Evolutionary conservation across 2,329 filamentous ascomycete species (phyloP).

Genomic region (Scytalidium lignicola): DNA sequence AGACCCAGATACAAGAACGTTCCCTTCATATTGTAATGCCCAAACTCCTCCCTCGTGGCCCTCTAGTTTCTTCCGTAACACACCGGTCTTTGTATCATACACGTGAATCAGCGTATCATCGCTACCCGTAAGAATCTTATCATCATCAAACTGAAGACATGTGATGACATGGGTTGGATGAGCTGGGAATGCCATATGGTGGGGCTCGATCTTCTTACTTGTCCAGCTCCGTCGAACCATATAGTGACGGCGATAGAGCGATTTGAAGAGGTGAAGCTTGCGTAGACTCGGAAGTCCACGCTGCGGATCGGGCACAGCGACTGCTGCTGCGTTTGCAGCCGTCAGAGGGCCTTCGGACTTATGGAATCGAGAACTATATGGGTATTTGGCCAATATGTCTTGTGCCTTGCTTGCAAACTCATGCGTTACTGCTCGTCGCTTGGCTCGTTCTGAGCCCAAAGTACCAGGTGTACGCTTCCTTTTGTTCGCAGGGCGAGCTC

Average conservation of each 20-base stretch:
- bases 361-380: conserved; percentile 17
- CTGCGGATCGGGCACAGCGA: conserved; percentile 75
- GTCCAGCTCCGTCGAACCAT: conserved; percentile 93
- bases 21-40: conserved; percentile 94
- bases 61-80: conserved; percentile 74
- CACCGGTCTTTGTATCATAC: conserved; percentile 93
- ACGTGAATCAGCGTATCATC: conserved; percentile 98
- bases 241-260: conserved; percentile 87
- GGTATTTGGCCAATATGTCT: conserved; percentile 17
- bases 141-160: conserved; percentile 93
- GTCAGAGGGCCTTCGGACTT: conserved; percentile 77
- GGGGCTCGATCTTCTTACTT: conserved; percentile 73
- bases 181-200: conserved; percentile 92
- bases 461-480: conserved; percentile 24
- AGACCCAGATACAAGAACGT: conserved; percentile 90
- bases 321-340: conserved; percentile 77
- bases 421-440: conserved; percentile 23
- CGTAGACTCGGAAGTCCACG: conserved; percentile 74
- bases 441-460: conserved; percentile 20
- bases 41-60: conserved; percentile 97
- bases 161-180: conserved; percentile 96
- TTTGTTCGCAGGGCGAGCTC: conserved; percentile 23
- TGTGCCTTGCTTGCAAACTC: conserved; percentile 22
- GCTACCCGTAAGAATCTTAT: conserved; percentile 96
- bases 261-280: conserved; percentile 90